Evolutionary conservation across 768 basidiomycete genomes (phyloP).

Genomic region (Galerina sulciceps): DNA sequence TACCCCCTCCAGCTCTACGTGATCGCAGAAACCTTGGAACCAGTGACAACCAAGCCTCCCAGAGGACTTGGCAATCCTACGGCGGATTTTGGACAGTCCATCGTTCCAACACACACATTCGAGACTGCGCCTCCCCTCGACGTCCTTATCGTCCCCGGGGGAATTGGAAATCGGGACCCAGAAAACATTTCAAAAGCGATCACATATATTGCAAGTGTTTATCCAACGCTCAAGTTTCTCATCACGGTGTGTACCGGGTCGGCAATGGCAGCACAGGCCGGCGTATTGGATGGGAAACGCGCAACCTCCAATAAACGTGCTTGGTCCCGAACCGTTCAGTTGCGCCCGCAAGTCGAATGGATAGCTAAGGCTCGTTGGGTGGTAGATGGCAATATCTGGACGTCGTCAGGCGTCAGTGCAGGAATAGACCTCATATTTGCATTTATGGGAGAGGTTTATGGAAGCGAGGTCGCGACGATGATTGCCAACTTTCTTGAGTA

Average conservation of each 20-base stretch:
- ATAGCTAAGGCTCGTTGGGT: slow-evolving; percentile 51
- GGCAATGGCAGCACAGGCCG: slow-evolving; percentile 39
- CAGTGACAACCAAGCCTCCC: slow-evolving; percentile 35
- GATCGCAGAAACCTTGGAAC: slow-evolving; percentile 33
- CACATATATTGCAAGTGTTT: slow-evolving; percentile 36
- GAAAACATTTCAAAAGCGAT: slow-evolving; percentile 27
- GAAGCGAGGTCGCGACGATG: slow-evolving; percentile 31
- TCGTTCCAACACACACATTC: slow-evolving; percentile 46
- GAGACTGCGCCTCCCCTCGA: slow-evolving; percentile 37
- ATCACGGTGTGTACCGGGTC: slow-evolving; percentile 51
- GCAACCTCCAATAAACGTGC: slow-evolving; percentile 50
- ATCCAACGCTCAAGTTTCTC: slow-evolving; percentile 40
- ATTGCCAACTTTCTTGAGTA: slow-evolving; percentile 42
- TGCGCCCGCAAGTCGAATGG: slow-evolving; percentile 43
- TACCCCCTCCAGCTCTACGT: slow-evolving; percentile 34
- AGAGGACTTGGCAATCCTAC: slow-evolving; percentile 14
- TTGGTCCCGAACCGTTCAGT: slow-evolving; percentile 28
- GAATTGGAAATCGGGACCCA: slow-evolving; percentile 29
- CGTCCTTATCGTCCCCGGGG: slow-evolving; percentile 36
- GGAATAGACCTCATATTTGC: slow-evolving; percentile 45
- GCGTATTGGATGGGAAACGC: slow-evolving; percentile 42
- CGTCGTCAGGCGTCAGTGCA: slow-evolving; percentile 50
- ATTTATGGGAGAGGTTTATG: slow-evolving; percentile 41
- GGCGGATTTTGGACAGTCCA: slow-evolving; percentile 35
- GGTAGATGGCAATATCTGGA: slow-evolving; percentile 51